Percentiles rank a stretch among this genome's conserved stretches.
phyloP scores from a whole-genome alignment of 441 rosid species.

The Pelargonium australe region DNA sequence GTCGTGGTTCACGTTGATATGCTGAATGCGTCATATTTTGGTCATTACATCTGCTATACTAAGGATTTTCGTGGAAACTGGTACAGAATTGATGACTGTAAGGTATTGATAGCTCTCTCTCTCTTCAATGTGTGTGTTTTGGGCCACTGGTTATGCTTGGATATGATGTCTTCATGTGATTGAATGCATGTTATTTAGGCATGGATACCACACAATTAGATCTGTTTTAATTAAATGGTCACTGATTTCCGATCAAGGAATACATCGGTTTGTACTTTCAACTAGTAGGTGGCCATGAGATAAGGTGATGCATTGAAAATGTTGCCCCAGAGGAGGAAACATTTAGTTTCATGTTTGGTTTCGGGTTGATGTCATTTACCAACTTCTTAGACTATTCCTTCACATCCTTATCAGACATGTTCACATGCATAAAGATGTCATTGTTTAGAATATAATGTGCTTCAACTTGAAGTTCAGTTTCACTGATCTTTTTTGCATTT shows the following conservation, averaged over 20 bases:
- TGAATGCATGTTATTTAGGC: not conserved
- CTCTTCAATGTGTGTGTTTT: not conserved
- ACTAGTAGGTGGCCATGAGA: not conserved
- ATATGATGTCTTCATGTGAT: not conserved
- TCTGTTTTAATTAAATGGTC: not conserved
- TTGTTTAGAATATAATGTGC: not conserved
- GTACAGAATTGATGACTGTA: slow-evolving; percentile 81
- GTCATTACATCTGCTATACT: slow-evolving; percentile 87
- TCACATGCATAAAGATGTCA: not conserved
- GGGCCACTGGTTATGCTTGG: not conserved
- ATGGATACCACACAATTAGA: not conserved
- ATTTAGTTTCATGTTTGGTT: not conserved
- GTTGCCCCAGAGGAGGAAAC: not conserved
- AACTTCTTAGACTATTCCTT: not conserved
- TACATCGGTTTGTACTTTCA: not conserved
- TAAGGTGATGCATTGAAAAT: not conserved
- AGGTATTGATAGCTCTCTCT: slow-evolving; percentile 43
- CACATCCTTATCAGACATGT: not conserved
- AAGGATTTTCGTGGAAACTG: slow-evolving; percentile 81
- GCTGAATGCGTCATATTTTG: slow-evolving; percentile 96
- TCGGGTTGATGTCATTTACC: not conserved
- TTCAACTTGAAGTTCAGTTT: not conserved
- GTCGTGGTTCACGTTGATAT: slow-evolving; percentile 93
- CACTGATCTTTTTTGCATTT: slow-evolving; percentile 19
- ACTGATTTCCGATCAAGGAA: not conserved